These are phyloP conservation scores for Pythium chondricola DNA, from an alignment of 352 stramenopile genomes.

Conservation along the genomic window DNA sequence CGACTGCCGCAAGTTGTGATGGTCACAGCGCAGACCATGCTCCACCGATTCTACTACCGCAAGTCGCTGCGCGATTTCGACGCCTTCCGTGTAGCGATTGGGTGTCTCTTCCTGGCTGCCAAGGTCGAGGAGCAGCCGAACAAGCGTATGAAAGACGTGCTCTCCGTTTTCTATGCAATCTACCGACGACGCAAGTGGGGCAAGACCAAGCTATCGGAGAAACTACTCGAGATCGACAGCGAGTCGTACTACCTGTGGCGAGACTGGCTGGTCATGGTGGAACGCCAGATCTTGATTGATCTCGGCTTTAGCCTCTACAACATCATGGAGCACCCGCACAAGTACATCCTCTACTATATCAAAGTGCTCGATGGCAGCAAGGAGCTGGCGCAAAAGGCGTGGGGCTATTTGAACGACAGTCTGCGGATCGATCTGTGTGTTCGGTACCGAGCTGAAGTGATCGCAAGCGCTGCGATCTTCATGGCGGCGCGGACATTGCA, in stretches of 20 bases:
- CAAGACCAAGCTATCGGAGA: conserved; percentile 33
- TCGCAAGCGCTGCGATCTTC: conserved; percentile 89
- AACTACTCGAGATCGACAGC: conserved; percentile 66
- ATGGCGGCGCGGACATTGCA: conserved; percentile 61
- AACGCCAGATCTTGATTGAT: conserved; percentile 88
- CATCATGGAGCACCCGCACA: conserved; percentile 90
- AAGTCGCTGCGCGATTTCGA: conserved; percentile 85
- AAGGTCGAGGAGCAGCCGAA: conserved; percentile 88
- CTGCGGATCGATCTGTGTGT: conserved; percentile 82
- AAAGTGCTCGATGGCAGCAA: conserved; percentile 77
- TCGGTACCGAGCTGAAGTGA: conserved; percentile 69
- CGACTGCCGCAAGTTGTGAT: conserved; percentile 86
- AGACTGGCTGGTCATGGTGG: conserved; percentile 83
- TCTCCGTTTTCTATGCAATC: conserved; percentile 88
- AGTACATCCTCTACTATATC: conserved; percentile 92
- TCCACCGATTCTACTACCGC: conserved; percentile 89
- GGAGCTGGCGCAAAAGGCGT: conserved; percentile 74
- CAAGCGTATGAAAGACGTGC: conserved; percentile 74
- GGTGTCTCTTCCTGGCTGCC: conserved; percentile 82
- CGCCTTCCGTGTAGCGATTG: conserved; percentile 84
- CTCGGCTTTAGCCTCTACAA: conserved; percentile 91
- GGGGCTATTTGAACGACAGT: conserved; percentile 90
- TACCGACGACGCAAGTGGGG: conserved; percentile 61
- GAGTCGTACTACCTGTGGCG: conserved; percentile 63
- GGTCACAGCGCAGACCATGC: conserved; percentile 86